Base-by-base conservation (phyloP, 768 basidiomycete species). In the Lactarius sp. region DNA sequence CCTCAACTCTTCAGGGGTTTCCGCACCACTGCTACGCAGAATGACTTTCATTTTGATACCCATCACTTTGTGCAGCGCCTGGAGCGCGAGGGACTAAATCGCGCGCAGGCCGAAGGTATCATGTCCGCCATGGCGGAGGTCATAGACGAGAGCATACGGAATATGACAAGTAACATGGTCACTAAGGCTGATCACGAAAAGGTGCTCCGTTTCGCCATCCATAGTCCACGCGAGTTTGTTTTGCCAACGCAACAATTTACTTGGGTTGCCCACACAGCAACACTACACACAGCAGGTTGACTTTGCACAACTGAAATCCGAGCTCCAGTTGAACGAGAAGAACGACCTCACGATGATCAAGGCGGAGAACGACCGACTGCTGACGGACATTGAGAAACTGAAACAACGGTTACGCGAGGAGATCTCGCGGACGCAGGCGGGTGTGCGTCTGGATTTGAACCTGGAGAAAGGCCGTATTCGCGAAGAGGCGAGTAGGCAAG, bases 121-220 rank as follows among this genome's bases (percentile, higher is more conserved):
- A 97, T 98, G 94, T 82, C 87, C 52, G 92, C 95, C 8, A 90
- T 99, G 83, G 92, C 94, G 13, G 93, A 94, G 70, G 95, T 98
- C 65, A 94, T 99, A 44, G 93, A 97, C 74, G 97, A 99, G 79
- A 94, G 92, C 72, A 87, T 98, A 46, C 83, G 88, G 65, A 96
- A 94, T 71, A 94, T 99, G 93, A 92, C 92, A 44, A 87, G 85
- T 69, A 94, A 93, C 70, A 90, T 98, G 87, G 96, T 98, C 64
- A 94, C 92, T 6, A 94, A 93, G 74, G 87, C 92, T 0, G 93
- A 97, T 68, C 94, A 97, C 73, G 96, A 98, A 76, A 98, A 98
- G 85, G 95, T 90, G 56, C 56, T 39, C 27, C 27, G 6, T 41
- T 50, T 27, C 64, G 9, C 44, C 31, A 1, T 57, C 14, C 46